Evolutionary conservation across 179 eudicot species (phyloP).

Genomic region (Patellifolia procumbens): DNA sequence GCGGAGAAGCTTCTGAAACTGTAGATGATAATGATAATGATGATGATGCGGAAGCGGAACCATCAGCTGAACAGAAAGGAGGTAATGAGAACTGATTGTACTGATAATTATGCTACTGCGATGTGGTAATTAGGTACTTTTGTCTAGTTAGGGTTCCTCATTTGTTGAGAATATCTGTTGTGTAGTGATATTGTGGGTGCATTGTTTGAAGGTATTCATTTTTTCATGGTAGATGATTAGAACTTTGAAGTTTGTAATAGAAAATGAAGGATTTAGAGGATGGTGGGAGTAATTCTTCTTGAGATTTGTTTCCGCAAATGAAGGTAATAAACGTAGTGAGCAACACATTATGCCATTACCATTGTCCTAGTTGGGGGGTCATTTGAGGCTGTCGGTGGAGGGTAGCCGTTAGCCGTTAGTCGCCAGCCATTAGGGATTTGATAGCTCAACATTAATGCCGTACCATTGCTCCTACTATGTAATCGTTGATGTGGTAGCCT

Average conservation of each 20-base stretch:
- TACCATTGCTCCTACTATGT: too few relatives aligned
- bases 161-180: not conserved
- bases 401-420: not conserved
- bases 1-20: constrained; percentile 31
- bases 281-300: not conserved
- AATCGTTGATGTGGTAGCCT: too few relatives aligned
- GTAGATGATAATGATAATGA: constrained; percentile 45
- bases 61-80: constrained; percentile 40
- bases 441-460: not conserved
- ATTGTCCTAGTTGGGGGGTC: not conserved
- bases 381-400: not conserved
- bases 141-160: not conserved
- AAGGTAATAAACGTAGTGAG: not conserved
- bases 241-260: too few relatives aligned
- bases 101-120: not conserved
- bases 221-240: too few relatives aligned
- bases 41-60: too few relatives aligned
- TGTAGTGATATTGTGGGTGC: not conserved
- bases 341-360: not conserved
- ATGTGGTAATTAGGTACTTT: not conserved
- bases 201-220: not conserved
- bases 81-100: constrained; percentile 31
- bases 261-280: not conserved
- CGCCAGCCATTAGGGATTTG: not conserved
- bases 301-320: not conserved